Evolutionary conservation across 768 basidiomycete species (phyloP), one percentile per base, ranked within the genome.

Genomic region (Termitomyces sp.): DNA sequence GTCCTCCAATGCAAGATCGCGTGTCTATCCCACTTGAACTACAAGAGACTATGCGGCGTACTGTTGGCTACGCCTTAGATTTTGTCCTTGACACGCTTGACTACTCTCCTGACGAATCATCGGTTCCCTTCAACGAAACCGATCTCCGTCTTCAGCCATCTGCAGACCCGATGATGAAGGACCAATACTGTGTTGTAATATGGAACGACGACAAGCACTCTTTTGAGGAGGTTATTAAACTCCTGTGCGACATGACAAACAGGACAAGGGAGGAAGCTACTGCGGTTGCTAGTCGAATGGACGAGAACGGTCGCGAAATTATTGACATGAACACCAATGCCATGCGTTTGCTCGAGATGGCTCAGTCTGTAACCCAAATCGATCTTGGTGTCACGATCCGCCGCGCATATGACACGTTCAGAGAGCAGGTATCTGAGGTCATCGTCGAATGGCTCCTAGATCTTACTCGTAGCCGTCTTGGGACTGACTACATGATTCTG

Each of bases 171-270:
- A 84, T 88, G 80, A 81, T 82, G 76, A 87, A 86, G 61, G 90
- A 93, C 63, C 81, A 86, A 55, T 93, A 87, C 65, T 87, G 89
- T 46, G 80, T 98, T 58, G 78, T 96, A 30, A 73, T 98, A 5
- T 98, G 95, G 95, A 95, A 95, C 74, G 95, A 97, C 71, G 97
- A 99, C 72, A 96, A 95, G 65, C 97, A 98, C 72, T 94, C 93
- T 0, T 90, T 88, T 66, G 87, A 89, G 53, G 94, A 98, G 67
- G 87, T 97, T 55, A 88, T 88, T 61, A 81, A 84, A 60, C 80
- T 93, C 44, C 73, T 92, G 6, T 77, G 79, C 58, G 89, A 89
- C 47, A 71, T 80, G 66, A 78, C 80, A 0, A 73, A 73, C 57
- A 79, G 81, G 22, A 72, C 83, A 9, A 72, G 74, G 22, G 84